Percentiles rank a stretch among this genome's conserved stretches.
Evolutionary conservation across 164 flowering plant genomes (phyloP).

Genomic region (Berberis vulgaris): DNA sequence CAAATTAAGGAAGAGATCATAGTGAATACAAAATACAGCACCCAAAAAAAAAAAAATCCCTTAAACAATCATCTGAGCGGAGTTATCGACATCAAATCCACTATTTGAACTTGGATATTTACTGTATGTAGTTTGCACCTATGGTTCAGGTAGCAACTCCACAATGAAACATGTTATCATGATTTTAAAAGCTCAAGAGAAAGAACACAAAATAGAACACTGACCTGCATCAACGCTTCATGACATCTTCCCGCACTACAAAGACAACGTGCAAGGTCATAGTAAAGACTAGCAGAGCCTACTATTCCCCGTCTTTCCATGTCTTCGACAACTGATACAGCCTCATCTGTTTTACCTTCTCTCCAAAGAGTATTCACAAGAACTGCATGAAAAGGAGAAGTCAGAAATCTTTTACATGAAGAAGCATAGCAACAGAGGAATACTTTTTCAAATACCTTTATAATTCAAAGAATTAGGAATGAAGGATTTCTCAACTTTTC

Average conservation of each 20-base stretch:
- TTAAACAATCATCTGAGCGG: too few relatives aligned
- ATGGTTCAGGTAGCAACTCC: not conserved
- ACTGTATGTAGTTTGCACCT: not conserved
- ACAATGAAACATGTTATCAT: not conserved
- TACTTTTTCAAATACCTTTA: conserved; percentile 43
- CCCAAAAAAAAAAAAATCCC: too few relatives aligned
- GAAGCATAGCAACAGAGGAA: not conserved
- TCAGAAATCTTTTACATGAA: not conserved
- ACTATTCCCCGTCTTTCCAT: conserved; percentile 93
- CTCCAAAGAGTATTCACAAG: conserved; percentile 77
- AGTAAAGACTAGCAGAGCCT: conserved; percentile 86
- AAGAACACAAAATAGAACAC: not conserved
- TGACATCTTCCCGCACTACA: conserved; percentile 83
- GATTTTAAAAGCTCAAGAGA: not conserved
- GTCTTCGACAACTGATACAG: conserved; percentile 51
- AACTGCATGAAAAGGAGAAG: conserved; percentile 35
- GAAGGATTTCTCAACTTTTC: conserved; percentile 49
- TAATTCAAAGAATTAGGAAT: conserved; percentile 76
- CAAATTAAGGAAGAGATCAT: too few relatives aligned
- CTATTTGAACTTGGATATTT: too few relatives aligned
- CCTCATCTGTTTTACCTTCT: conserved; percentile 83
- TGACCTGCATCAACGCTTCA: conserved; percentile 73
- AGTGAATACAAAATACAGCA: too few relatives aligned
- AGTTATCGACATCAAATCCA: too few relatives aligned
- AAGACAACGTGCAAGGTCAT: conserved; percentile 95